Conservation (phyloP, 2,329 filamentous ascomycete genomes). For the Cercospora janseana region DNA sequence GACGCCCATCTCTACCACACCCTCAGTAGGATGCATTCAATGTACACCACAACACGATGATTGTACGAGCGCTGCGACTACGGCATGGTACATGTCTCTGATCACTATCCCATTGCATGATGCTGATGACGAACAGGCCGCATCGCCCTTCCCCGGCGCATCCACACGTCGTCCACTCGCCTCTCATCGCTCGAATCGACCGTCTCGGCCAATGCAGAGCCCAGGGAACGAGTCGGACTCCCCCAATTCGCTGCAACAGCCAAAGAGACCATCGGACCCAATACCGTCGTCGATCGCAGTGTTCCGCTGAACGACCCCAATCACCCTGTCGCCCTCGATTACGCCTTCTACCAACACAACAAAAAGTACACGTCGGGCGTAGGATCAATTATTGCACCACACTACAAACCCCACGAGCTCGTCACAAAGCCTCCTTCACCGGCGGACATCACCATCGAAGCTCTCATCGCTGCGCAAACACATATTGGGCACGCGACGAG, state of each 20-base stretch:
- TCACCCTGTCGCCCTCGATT: slow-evolving; percentile 42
- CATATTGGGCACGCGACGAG: slow-evolving; percentile 90
- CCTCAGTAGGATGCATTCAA: too few relatives aligned
- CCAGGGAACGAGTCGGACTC: slow-evolving; percentile 7
- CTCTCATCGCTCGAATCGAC: slow-evolving; percentile 37
- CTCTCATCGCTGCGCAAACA: slow-evolving; percentile 81
- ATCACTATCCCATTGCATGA: neutral
- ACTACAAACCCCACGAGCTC: slow-evolving; percentile 66
- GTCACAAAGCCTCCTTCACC: slow-evolving; percentile 71
- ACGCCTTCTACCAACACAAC: slow-evolving; percentile 44
- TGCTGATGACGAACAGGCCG: slow-evolving; percentile 36
- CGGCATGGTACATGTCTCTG: slow-evolving; percentile 39
- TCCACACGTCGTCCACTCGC: slow-evolving; percentile 14
- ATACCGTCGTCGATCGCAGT: slow-evolving; percentile 33
- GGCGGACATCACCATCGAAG: slow-evolving; percentile 81
- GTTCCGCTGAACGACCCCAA: slow-evolving; percentile 36
- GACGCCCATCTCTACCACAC: too few relatives aligned
- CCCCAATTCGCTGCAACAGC: slow-evolving; percentile 14
- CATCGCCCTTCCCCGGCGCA: slow-evolving; percentile 39
- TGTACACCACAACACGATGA: slow-evolving; percentile 37
- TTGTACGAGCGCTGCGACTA: slow-evolving; percentile 43
- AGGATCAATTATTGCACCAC: slow-evolving; percentile 44
- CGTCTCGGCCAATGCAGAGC: slow-evolving; percentile 8
- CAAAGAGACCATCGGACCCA: slow-evolving; percentile 3
- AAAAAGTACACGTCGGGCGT: slow-evolving; percentile 39